Base-by-base conservation (phyloP, 371 early-diverging fungal species). In the Fennellomyces sp. region DNA sequence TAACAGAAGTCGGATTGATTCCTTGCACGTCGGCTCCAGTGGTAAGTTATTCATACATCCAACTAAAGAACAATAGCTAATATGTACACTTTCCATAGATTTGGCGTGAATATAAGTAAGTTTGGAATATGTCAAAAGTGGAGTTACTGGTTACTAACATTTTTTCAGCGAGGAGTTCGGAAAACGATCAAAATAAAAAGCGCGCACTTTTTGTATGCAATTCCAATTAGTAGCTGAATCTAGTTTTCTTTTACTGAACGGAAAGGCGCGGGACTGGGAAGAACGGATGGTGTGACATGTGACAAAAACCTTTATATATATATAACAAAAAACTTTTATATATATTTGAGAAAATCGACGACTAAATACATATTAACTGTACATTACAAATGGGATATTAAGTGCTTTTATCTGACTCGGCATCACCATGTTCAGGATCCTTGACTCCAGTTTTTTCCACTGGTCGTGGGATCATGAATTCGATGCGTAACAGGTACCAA, bases 1-100 rank as follows among this genome's bases (percentile, higher is more conserved):
- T 96, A 13, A 95, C 97, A 23, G 99, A 99, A 79, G 88, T 94
- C 8, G 99, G 98, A 35, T 69, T 92, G 69, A 92, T 97, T 64
- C 97, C 97, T n/a, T 91, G 91, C 66, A 95, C 96, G 21, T 90
- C 91, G 57, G 94, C 94, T 17, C 90, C 94, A 21, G 93, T 94
- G 33, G 91, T 93, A 80, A 70, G 75, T 65, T 39, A 5, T 45
- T 45, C 5, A 23, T 50, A 19, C n/a, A 56, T n/a, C 3, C 45
- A 13, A 21, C 23, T 45, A 21, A 23, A 21, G 23, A 11, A 45
- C n/a, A 17, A 21, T 5, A 5, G 11, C 0, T 1, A 45, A 45
- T 23, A 7, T 45, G 17, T 41, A 41, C 39, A 49, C 28, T 45
- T 63, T 17, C 29, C 21, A 61, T 67, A 78, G 78, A 80, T 80